Percentiles rank a stretch among this genome's conserved stretches.
Conservation (phyloP, 2,329 filamentous ascomycete species). For the Phyllosticta capitalensis region DNA sequence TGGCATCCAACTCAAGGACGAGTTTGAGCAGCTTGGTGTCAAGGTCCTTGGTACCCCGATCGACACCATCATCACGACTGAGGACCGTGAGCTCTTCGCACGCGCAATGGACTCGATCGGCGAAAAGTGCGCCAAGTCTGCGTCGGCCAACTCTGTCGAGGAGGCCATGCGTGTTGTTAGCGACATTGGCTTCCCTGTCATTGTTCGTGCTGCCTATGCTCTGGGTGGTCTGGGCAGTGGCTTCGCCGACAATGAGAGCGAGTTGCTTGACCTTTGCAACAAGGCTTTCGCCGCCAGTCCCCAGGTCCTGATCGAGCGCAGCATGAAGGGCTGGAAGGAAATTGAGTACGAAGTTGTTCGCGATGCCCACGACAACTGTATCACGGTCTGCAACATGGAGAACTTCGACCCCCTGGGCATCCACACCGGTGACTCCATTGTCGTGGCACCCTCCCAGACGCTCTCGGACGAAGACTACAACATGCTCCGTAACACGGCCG, state of each 20-base stretch:
- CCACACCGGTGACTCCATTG: constrained; percentile 95
- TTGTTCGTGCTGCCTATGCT: constrained; percentile 92
- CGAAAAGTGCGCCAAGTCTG: constrained; percentile 96
- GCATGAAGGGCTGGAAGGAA: constrained; percentile 99
- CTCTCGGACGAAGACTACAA: constrained; percentile 97
- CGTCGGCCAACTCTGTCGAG: constrained; percentile 77
- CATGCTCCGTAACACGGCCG: constrained; percentile 93
- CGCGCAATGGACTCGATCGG: constrained; percentile 97
- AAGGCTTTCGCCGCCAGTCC: constrained; percentile 93
- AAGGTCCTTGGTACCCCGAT: constrained; percentile 94
- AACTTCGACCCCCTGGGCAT: constrained; percentile 98
- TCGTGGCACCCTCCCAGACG: constrained; percentile 94
- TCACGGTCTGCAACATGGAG: constrained; percentile 99
- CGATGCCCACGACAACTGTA: constrained; percentile 93
- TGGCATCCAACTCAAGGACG: constrained; percentile 94
- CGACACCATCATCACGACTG: constrained; percentile 95
- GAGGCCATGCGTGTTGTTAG: constrained; percentile 85
- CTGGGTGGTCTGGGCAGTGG: constrained; percentile 91
- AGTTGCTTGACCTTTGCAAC: constrained; percentile 80
- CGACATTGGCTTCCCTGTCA: constrained; percentile 90
- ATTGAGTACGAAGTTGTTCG: constrained; percentile 98
- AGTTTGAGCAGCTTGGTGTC: constrained; percentile 86
- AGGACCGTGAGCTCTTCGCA: constrained; percentile 94
- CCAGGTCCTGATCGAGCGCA: constrained; percentile 91
- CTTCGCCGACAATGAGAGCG: constrained; percentile 78